Evolutionary conservation across 2,329 filamentous ascomycete genomes (phyloP).

Genomic region (Gnomoniopsis smithogilvyi): DNA sequence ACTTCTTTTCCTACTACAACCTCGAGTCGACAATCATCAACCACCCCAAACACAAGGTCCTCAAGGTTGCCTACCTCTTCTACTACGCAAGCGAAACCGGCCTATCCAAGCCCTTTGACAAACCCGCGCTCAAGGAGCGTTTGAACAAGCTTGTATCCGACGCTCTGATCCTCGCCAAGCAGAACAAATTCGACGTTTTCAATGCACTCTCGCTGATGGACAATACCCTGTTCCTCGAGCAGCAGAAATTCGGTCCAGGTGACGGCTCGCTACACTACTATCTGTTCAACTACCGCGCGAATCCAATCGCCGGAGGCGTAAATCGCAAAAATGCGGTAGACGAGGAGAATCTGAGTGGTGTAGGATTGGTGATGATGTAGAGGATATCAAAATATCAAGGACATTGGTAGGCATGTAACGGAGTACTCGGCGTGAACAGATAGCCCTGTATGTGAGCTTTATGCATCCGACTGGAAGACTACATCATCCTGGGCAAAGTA

Average conservation of each 20-base stretch:
- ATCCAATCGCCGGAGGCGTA: constrained; percentile 81
- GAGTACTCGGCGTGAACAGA: not conserved
- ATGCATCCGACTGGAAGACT: not conserved
- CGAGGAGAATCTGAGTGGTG: constrained; percentile 73
- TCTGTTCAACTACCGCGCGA: constrained; percentile 92
- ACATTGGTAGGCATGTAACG: not conserved
- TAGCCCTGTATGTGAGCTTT: not conserved
- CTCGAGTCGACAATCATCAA: constrained; percentile 91
- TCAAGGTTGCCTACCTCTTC: constrained; percentile 92
- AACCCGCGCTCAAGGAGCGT: constrained; percentile 66
- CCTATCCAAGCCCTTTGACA: constrained; percentile 55
- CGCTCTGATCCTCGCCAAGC: constrained; percentile 83
- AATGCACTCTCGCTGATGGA: constrained; percentile 93
- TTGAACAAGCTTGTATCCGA: constrained; percentile 81
- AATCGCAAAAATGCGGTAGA: constrained; percentile 77
- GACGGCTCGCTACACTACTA: constrained; percentile 97
- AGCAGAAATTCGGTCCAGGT: constrained; percentile 91
- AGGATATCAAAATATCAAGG: not conserved
- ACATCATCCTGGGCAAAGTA: too few species aligned
- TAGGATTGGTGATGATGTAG: constrained; percentile 78
- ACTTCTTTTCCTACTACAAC: constrained; percentile 96
- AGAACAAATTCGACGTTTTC: constrained; percentile 86
- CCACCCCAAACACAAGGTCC: constrained; percentile 70
- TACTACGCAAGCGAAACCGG: constrained; percentile 90
- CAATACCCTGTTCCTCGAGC: constrained; percentile 87